Base-by-base conservation (phyloP, 2,329 filamentous ascomycete species). In the Neophaeococcomyces mojaviensis region DNA sequence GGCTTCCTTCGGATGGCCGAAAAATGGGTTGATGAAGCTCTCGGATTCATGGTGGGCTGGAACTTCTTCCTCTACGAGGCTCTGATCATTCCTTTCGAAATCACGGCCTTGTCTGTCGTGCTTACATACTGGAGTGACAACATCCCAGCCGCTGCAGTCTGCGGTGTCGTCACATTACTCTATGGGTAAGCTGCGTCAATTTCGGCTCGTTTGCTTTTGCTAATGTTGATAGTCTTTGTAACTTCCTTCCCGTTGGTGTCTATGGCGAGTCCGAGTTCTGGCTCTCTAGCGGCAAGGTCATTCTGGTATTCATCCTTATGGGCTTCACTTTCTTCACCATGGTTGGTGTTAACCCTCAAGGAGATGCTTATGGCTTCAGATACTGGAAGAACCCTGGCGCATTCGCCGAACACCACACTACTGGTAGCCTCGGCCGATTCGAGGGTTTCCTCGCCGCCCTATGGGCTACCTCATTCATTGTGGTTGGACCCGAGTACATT, bases 301-400 rank as follows among this genome's bases (percentile, higher is more conserved):
- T 86, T 2, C 69, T 86, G 41, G 81, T 84, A 49, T 62, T 85
- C 20, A 79, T 75, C 1, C 40, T 63, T 13, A 81, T 90, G 50
- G 84, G 82, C 47, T 88, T 86, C 66, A 88, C 86, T 10, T 15
- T 86, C 10, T 86, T 92, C 52, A 79, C 82, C 47, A 89, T 89
- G 81, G 69, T 89, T 1, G 86, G 86, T 4, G 86, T 84, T 3
- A 89, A 88, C 53, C 86, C 87, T 0, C 61, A 78, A 1, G 70
- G 77, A 41, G 81, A 87, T 52, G 70, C 74, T 0, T 84, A 85
- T 49, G 84, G 84, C 0, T 88, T 88, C 61, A 73, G 79, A 6
- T 74, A 79, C 59, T 83, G 79, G 68, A 64, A 59, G n/a, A 52
- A 67, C 13, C 84, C 83, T 0, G 54, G 84, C 1, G 70, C 84